phyloP scores from a whole-genome alignment of 2,329 filamentous ascomycete genomes.

The Alternaria conjuncta region DNA sequence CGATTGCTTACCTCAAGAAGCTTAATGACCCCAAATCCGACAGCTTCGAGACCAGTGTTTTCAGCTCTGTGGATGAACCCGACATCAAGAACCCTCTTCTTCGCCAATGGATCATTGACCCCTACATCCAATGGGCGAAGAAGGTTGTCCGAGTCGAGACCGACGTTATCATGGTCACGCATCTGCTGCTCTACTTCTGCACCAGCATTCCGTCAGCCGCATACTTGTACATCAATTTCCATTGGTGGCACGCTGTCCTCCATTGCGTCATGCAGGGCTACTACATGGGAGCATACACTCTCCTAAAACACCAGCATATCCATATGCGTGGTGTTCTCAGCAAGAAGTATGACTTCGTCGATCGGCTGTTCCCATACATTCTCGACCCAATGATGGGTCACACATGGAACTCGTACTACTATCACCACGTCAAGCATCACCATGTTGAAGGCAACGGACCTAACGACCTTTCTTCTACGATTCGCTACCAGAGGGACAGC shows the following conservation, averaged over 20 bases:
- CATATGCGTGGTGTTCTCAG: conserved; percentile 74
- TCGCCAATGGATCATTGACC: conserved; percentile 59
- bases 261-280: conserved; percentile 71
- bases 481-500: conserved; percentile 77
- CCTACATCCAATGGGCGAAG: conserved; percentile 65
- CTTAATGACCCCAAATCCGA: conserved; percentile 57
- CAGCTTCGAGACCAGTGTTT: conserved; percentile 63
- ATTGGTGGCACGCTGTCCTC: conserved; percentile 69
- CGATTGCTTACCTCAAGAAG: conserved; percentile 54
- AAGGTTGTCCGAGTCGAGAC: conserved; percentile 68
- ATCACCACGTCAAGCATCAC: conserved; percentile 86
- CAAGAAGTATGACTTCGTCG: conserved; percentile 63
- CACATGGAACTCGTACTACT: conserved; percentile 85
- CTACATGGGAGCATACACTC: conserved; percentile 76
- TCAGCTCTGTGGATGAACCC: conserved; percentile 59
- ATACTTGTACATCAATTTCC: conserved; percentile 70
- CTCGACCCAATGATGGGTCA: conserved; percentile 80
- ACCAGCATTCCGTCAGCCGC: conserved; percentile 74
- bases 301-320: conserved; percentile 87
- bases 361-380: conserved; percentile 73
- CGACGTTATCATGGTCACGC: conserved; percentile 80
- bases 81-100: conserved; percentile 50
- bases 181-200: conserved; percentile 73
- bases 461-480: conserved; percentile 75
- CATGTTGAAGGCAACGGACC: conserved; percentile 83